Conservation (phyloP, 305 asterid species). For the Ilex paraguariensis region DNA sequence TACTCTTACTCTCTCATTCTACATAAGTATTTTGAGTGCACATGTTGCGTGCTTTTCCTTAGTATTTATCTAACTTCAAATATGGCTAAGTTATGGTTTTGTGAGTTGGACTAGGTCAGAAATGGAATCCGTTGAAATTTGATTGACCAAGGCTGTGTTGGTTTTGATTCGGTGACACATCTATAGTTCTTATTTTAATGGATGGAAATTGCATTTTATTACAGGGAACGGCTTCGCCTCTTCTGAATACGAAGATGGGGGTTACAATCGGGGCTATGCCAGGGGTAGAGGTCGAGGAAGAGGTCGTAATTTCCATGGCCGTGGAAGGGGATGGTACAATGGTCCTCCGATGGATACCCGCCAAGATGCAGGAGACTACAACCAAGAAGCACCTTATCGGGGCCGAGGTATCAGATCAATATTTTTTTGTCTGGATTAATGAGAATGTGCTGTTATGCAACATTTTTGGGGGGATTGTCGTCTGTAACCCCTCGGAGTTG, state of each 20-base stretch:
- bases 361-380: slow-evolving; percentile 54
- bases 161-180: not conserved
- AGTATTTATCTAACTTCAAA: no score
- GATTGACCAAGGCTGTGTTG: not conserved
- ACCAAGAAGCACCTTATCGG: slow-evolving; percentile 47
- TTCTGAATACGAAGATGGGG: slow-evolving; percentile 68
- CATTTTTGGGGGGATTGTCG: not conserved
- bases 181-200: no score
- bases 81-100: no score
- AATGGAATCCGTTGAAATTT: no score
- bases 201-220: slow-evolving; percentile 5
- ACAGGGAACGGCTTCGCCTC: slow-evolving; percentile 55
- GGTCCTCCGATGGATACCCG: slow-evolving; percentile 43
- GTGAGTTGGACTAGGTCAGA: no score
- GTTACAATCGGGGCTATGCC: slow-evolving; percentile 48
- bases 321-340: slow-evolving; percentile 70
- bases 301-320: slow-evolving; percentile 61
- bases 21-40: no score
- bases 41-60: no score
- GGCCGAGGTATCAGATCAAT: slow-evolving; percentile 44
- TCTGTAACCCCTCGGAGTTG: not conserved
- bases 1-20: no score
- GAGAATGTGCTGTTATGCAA: not conserved
- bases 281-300: slow-evolving; percentile 81
- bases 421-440: no score